phyloP scores from a whole-genome alignment of 495 filamentous ascomycete genomes.

The Rhypophila decipiens region DNA sequence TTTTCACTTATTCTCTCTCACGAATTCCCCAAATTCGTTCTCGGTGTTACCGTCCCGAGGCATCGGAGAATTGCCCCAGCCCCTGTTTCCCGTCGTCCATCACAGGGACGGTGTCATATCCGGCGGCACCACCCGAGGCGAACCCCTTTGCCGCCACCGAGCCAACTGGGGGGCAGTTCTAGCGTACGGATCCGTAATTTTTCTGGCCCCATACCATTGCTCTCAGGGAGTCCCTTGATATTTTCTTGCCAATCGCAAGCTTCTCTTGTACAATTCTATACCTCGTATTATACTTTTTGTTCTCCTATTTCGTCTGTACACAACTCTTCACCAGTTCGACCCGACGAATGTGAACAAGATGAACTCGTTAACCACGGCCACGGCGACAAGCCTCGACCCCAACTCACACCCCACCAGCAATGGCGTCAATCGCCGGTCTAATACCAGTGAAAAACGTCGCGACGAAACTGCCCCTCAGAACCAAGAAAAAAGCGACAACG shows the following conservation, averaged over 20 bases:
- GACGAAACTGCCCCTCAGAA: constrained; percentile 1
- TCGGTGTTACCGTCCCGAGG: constrained; percentile 6
- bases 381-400: constrained; percentile 3
- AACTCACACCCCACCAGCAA: constrained; percentile 4
- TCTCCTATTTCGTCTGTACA: no score
- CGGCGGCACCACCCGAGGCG: background rate
- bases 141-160: background rate
- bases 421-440: constrained; percentile 15
- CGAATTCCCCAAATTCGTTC: no score
- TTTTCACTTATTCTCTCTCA: no score
- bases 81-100: no score
- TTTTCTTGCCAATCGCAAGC: background rate
- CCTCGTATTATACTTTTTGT: no score
- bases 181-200: background rate
- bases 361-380: constrained; percentile 11
- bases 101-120: background rate
- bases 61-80: background rate
- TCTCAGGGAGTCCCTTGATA: no score
- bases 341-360: constrained; percentile 10
- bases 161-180: background rate
- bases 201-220: no score
- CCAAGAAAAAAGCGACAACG: background rate
- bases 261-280: no score
- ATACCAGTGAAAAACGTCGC: background rate
- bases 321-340: background rate